Base-by-base conservation (phyloP, 768 basidiomycete species). In the Leccinum subtestaceum region DNA sequence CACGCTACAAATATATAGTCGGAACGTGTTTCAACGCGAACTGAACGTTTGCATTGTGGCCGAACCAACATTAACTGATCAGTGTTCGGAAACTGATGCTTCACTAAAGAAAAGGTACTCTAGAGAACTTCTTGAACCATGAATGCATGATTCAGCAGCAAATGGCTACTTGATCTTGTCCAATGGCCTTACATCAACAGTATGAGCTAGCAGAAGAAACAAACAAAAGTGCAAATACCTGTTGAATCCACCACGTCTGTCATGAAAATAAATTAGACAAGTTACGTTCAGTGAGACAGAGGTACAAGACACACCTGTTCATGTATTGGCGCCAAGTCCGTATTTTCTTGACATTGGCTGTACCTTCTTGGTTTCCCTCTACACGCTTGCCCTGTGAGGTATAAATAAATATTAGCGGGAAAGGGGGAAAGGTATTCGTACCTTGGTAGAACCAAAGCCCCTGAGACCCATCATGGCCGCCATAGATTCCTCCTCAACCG, bases 241-340 rank as follows among this genome's bases (percentile, higher is more conserved):
- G 77, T 93, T 91, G 78, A 94, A 91, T 52, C 91, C 91, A 63
- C 93, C 92, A 62, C 89, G 88, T 53, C 91, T 89, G 62, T 63
- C 57, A 62, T 45, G 52, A 63, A 56, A 56, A 50, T 10, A 58
- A 57, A 57, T 63, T 27, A 65, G 29, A 61, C 10, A 59, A 59
- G 59, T 61, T 32, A 65, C 29, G 60, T 47, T 55, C 51, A 59
- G 47, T 8, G 40, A 61, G 27, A 32, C 19, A 56, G 12, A 47
- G 25, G 21, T 31, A 29, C 12, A n/a, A 61, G 32, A 60, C 80
- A 51, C 65, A 87, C 85, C 94, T 84, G 73, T 98, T 98, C 96
- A 99, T 99, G 74, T 99, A 99, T 74, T 98, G 96, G 63, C 94
- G 81, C 95, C 94, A 96, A 25, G 93, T 95, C 60, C 93, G 80